Evolutionary conservation across 768 basidiomycete genomes (phyloP).

Genomic region (Boletus reticulatus): DNA sequence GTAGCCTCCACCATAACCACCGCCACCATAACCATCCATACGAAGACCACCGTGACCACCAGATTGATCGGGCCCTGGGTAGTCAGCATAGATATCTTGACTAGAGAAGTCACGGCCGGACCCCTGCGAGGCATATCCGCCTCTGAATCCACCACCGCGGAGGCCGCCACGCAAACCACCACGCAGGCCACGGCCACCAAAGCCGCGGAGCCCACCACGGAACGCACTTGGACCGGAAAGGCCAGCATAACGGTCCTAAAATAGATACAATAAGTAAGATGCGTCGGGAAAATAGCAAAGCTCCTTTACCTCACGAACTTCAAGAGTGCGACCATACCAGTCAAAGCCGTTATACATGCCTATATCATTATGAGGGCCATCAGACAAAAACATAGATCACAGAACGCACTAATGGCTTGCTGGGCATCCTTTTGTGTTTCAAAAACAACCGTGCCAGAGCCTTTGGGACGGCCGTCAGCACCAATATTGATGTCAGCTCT

Average conservation of each 20-base stretch:
- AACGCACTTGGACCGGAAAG: slow-evolving; percentile 63
- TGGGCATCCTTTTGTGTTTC: slow-evolving; percentile 88
- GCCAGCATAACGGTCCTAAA: slow-evolving; percentile 87
- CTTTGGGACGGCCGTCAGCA: slow-evolving; percentile 90
- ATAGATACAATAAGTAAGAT: neutral
- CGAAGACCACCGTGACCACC: slow-evolving; percentile 35
- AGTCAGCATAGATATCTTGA: slow-evolving; percentile 89
- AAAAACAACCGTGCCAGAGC: slow-evolving; percentile 96
- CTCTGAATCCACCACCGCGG: slow-evolving; percentile 49
- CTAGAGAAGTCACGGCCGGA: slow-evolving; percentile 74
- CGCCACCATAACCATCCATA: slow-evolving; percentile 38
- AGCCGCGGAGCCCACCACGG: slow-evolving; percentile 57
- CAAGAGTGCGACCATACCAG: slow-evolving; percentile 93
- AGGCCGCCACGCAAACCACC: slow-evolving; percentile 37
- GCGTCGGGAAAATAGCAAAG: neutral
- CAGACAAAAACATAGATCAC: neutral
- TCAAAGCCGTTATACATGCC: slow-evolving; percentile 97
- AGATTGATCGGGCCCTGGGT: slow-evolving; percentile 81
- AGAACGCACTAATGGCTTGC: slow-evolving; percentile 80
- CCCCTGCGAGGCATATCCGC: slow-evolving; percentile 48
- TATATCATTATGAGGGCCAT: slow-evolving; percentile 30
- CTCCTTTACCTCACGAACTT: slow-evolving; percentile 83
- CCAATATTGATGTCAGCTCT: slow-evolving; percentile 95
- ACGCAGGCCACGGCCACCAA: slow-evolving; percentile 35
- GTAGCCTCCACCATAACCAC: slow-evolving; percentile 39